Conservation (phyloP, 495 filamentous ascomycete species). For the Penicillium paradoxum region DNA sequence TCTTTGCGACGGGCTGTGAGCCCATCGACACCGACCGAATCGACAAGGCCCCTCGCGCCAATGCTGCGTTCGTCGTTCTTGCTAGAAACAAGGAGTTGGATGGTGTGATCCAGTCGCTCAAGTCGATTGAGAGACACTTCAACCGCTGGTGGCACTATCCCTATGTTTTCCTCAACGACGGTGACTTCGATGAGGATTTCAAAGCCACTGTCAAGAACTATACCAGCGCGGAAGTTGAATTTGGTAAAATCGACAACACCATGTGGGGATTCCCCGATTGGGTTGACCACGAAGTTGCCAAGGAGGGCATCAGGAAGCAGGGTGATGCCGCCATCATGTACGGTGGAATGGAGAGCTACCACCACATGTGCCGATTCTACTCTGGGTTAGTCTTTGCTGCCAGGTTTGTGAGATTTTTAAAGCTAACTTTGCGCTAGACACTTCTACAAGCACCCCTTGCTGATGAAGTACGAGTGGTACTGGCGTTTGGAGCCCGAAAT, state of each 20-base stretch:
- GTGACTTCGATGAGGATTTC: constrained; percentile 91
- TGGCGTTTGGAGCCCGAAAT: constrained; percentile 99
- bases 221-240: constrained; percentile 80
- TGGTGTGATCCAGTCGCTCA: constrained; percentile 91
- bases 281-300: constrained; percentile 88
- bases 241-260: constrained; percentile 82
- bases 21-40: constrained; percentile 48
- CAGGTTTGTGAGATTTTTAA: constrained; percentile 6
- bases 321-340: constrained; percentile 99
- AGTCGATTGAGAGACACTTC: constrained; percentile 98
- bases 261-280: constrained; percentile 98
- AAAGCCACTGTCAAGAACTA: constrained; percentile 85
- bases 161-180: constrained; percentile 98
- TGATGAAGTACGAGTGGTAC: constrained; percentile 99
- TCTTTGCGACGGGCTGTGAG: constrained; percentile 87
- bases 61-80: constrained; percentile 93
- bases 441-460: constrained; percentile 96
- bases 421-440: constrained; percentile 50
- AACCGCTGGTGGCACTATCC: constrained; percentile 99
- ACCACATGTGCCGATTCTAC: constrained; percentile 98
- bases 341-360: constrained; percentile 98
- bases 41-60: constrained; percentile 67
- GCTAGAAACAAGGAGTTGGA: constrained; percentile 96
- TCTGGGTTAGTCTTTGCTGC: constrained; percentile 62
- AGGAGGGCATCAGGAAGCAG: constrained; percentile 92